Percentiles rank a stretch among this genome's conserved stretches.
Evolutionary conservation across 805 yeast species (phyloP).

Genomic region (Metschnikowia gelsemii): DNA sequence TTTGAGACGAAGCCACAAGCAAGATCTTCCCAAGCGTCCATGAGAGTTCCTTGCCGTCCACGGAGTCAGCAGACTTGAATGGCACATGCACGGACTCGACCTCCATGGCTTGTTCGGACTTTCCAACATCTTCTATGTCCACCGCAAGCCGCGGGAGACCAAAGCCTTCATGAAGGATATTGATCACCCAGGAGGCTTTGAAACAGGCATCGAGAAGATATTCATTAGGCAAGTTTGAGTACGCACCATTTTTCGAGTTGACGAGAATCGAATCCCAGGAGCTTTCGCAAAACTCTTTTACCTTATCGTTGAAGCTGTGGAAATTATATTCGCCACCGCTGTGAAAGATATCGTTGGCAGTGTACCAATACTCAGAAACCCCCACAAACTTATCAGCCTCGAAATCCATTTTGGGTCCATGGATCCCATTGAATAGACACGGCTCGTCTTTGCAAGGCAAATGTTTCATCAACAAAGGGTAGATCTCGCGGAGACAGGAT

Average conservation of each 20-base stretch:
- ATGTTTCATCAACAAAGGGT: slow-evolving; percentile 75
- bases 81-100: slow-evolving; percentile 47
- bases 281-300: slow-evolving; percentile 70
- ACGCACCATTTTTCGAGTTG: slow-evolving; percentile 54
- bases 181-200: slow-evolving; percentile 92
- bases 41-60: slow-evolving; percentile 82
- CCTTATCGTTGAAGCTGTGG: slow-evolving; percentile 60
- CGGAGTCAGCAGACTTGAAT: slow-evolving; percentile 77
- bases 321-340: slow-evolving; percentile 89
- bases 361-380: slow-evolving; percentile 95
- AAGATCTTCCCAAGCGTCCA: slow-evolving; percentile 95
- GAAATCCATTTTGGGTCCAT: slow-evolving; percentile 86
- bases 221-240: slow-evolving; percentile 51
- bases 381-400: slow-evolving; percentile 83
- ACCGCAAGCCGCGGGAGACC: slow-evolving; percentile 72
- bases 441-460: slow-evolving; percentile 85
- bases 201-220: slow-evolving; percentile 78
- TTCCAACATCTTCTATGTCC: slow-evolving; percentile 39
- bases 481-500: slow-evolving; percentile 65
- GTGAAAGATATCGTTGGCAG: slow-evolving; percentile 86
- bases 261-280: slow-evolving; percentile 62
- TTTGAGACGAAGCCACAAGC: slow-evolving; percentile 74
- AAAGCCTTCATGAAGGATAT: slow-evolving; percentile 88
- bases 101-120: slow-evolving; percentile 20
- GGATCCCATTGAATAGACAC: slow-evolving; percentile 92